Base-by-base conservation (phyloP, 345 rosid genomes). In the Reutealis trisperma region DNA sequence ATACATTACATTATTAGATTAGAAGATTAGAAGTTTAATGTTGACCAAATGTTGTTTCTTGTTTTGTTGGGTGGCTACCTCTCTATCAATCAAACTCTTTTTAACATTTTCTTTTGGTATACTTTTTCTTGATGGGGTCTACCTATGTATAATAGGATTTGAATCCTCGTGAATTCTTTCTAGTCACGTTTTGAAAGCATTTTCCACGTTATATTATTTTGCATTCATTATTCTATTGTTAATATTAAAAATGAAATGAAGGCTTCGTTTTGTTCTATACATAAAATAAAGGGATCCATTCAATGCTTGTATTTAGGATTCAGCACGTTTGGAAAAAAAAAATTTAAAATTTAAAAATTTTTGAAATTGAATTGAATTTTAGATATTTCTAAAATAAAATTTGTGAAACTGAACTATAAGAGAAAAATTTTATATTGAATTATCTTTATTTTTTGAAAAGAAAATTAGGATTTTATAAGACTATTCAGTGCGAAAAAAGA, bases 131-230 rank as follows among this genome's bases (percentile, higher is more conserved):
- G 5, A 8, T 34, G 34, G 71, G 71, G 71, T 67, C 71, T 67
- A 64, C 68, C 22, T 6, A 2, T 64, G 4, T 4, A 9, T 37
- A 16, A 16, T 27, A 2, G 11, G 63, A 24, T 10, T 47, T 47
- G 51, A 70, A 12, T 54, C 59, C n/a, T 70, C 60, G 41, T 32
- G 27, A 2, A 10, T 72, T 24, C 15, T 72, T 58, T 60, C 12
- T 2, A 8, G 47, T 51, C 63, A 75, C 72, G 78, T 65, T 67
- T 73, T 57, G 6, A 67, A 47, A 54, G 25, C 59, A 68, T 25
- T 60, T 45, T 60, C 73, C 74, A 76, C 74, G 62, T 76, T 71
- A 70, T 67, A 19, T 12, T 37, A 34, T 1, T 60, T 10, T 60
- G 30, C 32, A 64, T 64, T 13, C 21, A 34, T 64, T 11, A 16